phyloP scores from a whole-genome alignment of 176 grass and related monocot species.

The Zea luxurians region DNA sequence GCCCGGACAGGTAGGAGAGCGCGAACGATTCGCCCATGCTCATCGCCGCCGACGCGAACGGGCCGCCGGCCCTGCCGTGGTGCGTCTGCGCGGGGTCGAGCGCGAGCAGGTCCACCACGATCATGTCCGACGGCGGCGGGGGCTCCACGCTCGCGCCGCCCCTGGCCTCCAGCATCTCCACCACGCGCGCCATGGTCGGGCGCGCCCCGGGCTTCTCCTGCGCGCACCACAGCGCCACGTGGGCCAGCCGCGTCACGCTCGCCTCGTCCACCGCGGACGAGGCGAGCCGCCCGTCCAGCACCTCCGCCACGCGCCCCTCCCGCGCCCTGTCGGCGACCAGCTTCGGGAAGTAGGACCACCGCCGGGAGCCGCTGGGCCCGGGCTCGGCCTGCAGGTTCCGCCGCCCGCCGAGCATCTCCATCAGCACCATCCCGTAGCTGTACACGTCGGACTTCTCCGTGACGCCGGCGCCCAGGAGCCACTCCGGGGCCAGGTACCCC shows the following conservation, averaged over 20 bases:
- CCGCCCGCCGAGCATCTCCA: constrained; percentile 65
- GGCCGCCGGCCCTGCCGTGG: not conserved
- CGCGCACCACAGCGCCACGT: constrained; percentile 72
- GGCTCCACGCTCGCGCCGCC: constrained; percentile 28
- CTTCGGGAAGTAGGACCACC: constrained; percentile 70
- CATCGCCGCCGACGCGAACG: constrained; percentile 16
- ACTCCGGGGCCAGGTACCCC: constrained; percentile 76
- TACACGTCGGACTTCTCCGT: constrained; percentile 74
- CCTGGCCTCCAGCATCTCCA: constrained; percentile 70
- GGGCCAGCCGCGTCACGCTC: constrained; percentile 41
- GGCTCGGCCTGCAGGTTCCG: constrained; percentile 40
- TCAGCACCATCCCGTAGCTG: constrained; percentile 75
- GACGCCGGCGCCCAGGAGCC: constrained; percentile 56
- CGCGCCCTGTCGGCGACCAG: constrained; percentile 41
- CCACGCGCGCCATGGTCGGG: constrained; percentile 64
- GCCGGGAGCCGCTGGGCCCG: not conserved
- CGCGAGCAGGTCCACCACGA: constrained; percentile 47
- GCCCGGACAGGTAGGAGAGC: constrained; percentile 43
- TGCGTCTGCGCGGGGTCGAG: constrained; percentile 1
- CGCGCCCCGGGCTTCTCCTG: constrained; percentile 53
- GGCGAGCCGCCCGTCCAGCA: constrained; percentile 47
- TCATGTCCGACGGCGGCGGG: constrained; percentile 53
- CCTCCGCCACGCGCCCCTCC: constrained; percentile 48
- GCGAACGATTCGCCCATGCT: constrained; percentile 39
- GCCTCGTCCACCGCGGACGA: constrained; percentile 14